phyloP scores from a whole-genome alignment of 2,329 filamentous ascomycete species.

The Penicillium frequentans region DNA sequence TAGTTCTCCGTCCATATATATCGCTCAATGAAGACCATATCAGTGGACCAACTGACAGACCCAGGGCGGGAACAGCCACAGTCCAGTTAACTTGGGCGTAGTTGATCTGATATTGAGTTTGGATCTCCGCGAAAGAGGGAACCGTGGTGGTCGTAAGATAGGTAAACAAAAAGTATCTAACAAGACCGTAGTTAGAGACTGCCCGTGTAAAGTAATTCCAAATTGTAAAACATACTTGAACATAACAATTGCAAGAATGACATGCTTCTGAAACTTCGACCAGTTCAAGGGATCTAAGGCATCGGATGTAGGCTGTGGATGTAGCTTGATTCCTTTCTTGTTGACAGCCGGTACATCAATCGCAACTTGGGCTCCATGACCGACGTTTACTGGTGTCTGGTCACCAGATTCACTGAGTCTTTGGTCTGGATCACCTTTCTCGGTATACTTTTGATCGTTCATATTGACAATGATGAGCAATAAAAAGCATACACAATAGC shows the following conservation, averaged over 20 bases:
- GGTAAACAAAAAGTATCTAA: constrained; percentile 58
- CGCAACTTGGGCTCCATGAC: constrained; percentile 6
- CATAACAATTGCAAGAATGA: constrained; percentile 55
- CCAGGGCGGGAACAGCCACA: constrained; percentile 54
- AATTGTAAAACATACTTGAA: constrained; percentile 41
- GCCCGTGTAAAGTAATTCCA: not conserved
- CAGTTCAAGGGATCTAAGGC: constrained; percentile 58
- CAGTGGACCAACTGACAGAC: constrained; percentile 53
- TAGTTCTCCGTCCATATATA: constrained; percentile 53
- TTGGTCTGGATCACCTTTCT: not conserved
- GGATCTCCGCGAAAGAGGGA: constrained; percentile 53
- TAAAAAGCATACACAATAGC: not conserved
- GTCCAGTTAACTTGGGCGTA: constrained; percentile 56
- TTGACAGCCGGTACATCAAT: constrained; percentile 3
- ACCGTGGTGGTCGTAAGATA: constrained; percentile 60
- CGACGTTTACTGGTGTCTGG: not conserved
- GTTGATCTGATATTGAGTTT: constrained; percentile 47
- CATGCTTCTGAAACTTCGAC: constrained; percentile 49
- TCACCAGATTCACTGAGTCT: not conserved
- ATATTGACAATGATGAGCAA: not conserved
- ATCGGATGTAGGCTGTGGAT: constrained; percentile 48
- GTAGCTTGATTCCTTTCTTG: constrained; percentile 32
- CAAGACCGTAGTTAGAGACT: no score
- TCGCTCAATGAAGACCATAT: constrained; percentile 53
- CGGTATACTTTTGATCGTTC: not conserved